Percentiles rank a stretch among this genome's conserved stretches.
These are phyloP conservation scores for Apiotrichum domesticum DNA, from an alignment of 1,284 basidiomycete species.

Conservation along the genomic window DNA sequence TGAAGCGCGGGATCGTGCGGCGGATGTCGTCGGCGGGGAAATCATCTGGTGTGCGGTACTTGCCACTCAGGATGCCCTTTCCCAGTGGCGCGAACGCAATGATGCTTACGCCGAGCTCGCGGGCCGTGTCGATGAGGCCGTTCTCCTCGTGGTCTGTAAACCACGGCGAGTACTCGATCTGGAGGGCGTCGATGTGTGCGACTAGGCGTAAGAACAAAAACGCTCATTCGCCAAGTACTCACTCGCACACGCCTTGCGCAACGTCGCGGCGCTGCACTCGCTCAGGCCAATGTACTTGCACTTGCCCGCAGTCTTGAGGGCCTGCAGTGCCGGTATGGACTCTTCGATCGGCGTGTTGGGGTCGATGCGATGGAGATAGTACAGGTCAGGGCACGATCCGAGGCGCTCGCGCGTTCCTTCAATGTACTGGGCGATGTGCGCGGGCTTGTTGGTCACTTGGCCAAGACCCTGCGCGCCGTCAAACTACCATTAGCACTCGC, in stretches of 20 bases:
- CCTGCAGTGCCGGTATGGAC: conserved; percentile 36
- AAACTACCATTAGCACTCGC: background rate
- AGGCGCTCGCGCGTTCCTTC: conserved; percentile 38
- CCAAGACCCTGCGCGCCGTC: conserved; percentile 3
- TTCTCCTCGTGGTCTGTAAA: conserved; percentile 44
- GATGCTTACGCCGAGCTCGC: conserved; percentile 43
- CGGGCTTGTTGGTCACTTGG: conserved; percentile 23
- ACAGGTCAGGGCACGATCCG: conserved; percentile 44
- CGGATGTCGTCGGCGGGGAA: conserved; percentile 36
- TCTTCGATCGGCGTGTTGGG: conserved; percentile 33
- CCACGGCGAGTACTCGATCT: conserved; percentile 50
- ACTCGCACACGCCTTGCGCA: conserved; percentile 56
- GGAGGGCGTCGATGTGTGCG: conserved; percentile 46
- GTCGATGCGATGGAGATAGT: conserved; percentile 47
- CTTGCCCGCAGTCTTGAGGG: conserved; percentile 43
- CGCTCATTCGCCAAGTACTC: conserved; percentile 8
- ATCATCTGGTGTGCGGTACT: conserved; percentile 17
- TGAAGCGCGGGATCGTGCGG: conserved; percentile 34
- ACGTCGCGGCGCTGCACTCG: conserved; percentile 55
- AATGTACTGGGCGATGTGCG: conserved; percentile 39
- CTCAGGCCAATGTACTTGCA: conserved; percentile 49
- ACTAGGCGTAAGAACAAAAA: conserved; percentile 19
- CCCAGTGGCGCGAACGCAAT: conserved; percentile 45
- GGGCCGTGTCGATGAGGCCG: conserved; percentile 45
- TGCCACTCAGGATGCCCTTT: conserved; percentile 44